These are phyloP conservation scores for Fistulifera solaris DNA, from an alignment of 108 stramenopile species.

Conservation along the genomic window DNA sequence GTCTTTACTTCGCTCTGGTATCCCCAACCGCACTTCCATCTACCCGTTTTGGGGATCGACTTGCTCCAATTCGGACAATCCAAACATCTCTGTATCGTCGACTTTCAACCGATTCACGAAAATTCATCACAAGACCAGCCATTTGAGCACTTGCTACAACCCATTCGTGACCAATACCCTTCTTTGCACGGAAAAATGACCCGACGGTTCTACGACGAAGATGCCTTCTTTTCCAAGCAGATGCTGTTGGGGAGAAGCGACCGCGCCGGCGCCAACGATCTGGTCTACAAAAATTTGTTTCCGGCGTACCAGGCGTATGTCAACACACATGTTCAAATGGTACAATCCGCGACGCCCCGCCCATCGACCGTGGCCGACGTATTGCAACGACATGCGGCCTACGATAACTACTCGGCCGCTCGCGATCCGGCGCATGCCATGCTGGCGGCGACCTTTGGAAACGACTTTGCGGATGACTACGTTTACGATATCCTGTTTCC, in stretches of 20 bases:
- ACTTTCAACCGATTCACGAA: constrained; percentile 79
- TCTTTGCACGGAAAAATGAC: constrained; percentile 74
- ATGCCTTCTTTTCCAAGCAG: constrained; percentile 76
- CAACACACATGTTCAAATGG: constrained; percentile 19
- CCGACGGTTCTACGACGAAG: constrained; percentile 78
- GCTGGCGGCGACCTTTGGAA: constrained; percentile 41
- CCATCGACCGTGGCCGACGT: constrained; percentile 22
- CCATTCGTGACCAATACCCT: constrained; percentile 69
- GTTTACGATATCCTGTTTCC: constrained; percentile 54
- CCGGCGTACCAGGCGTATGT: constrained; percentile 86
- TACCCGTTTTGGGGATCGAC: constrained; percentile 83
- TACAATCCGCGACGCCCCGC: constrained; percentile 13
- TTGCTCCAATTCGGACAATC: constrained; percentile 61
- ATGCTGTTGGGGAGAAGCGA: constrained; percentile 68
- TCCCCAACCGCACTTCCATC: constrained; percentile 35
- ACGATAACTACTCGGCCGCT: constrained; percentile 48
- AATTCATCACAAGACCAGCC: constrained; percentile 26
- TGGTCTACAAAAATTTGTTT: constrained; percentile 43
- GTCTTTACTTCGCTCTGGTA: constrained; percentile 57
- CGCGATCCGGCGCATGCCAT: constrained; percentile 64
- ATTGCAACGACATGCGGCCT: constrained; percentile 24
- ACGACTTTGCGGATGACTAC: constrained; percentile 30
- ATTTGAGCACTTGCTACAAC: constrained; percentile 39
- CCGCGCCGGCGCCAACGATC: constrained; percentile 9
- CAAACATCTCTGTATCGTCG: constrained; percentile 72